Base-by-base conservation (phyloP, 768 basidiomycete species). In the Tricholoma saponaceum region DNA sequence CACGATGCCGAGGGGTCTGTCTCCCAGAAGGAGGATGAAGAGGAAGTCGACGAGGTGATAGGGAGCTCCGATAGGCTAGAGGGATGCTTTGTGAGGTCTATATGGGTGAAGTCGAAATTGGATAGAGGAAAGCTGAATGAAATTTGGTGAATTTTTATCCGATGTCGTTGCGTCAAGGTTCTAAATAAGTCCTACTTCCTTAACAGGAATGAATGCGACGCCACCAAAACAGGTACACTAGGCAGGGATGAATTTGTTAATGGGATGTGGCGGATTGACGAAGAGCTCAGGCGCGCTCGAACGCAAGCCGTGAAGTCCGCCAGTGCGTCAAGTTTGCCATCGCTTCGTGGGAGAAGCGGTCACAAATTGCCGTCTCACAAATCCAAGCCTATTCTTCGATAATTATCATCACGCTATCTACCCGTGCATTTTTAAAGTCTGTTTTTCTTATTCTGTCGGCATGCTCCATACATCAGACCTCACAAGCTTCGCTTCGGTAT, bases 261-360 rank as follows among this genome's bases (percentile, higher is more conserved):
- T 60, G 91, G 89, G 52, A 91, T 92, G 89, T 92, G 90, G 90
- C 83, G 84, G 35, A 89, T 93, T 26, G 90, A 93, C 70, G 89
- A 90, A 69, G 90, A 91, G 62, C 81, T 92, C 12, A 76, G 87
- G n/a, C 79, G 83, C 47, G 77, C 80, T 5, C 82, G 86, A 55
- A 64, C 68, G 2, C 74, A 74, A 25, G 68, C 67, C 7, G 60
- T 74, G 52, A 76, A 71, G 57, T 67, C 70, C 7, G 70, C 69
- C 2, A 71, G 68, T 33, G 56, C 66, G 3, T 58, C 58, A 28
- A 70, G 61, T 35, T 57, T 66, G 8, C 61, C 64, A 26, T 57
- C 66, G 4, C 61, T 66, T 54, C 67, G 69, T 30, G 60, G 66
- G 26, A 67, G 58, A 32, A 50, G 54, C 28, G 39, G 43, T 49